Percentiles rank a stretch among this genome's conserved stretches.
Evolutionary conservation across 192 early-diverging fungal species (phyloP).

Genomic region (Coemansia sp.): DNA sequence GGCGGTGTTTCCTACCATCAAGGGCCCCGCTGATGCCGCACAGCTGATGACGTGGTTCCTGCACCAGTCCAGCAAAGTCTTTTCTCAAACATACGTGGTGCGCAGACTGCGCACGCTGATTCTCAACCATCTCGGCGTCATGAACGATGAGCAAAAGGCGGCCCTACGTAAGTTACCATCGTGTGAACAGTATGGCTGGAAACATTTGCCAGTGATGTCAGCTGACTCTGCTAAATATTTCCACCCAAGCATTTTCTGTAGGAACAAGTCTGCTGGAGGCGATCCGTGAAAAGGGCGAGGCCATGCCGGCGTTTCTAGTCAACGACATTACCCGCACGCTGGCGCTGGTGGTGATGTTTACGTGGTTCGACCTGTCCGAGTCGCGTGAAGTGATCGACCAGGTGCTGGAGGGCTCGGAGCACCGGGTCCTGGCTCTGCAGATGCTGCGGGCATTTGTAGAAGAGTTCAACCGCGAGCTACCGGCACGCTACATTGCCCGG

Average conservation of each 20-base stretch:
- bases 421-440: conserved; percentile 65
- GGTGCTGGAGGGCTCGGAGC: conserved; percentile 45
- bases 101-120: conserved; percentile 43
- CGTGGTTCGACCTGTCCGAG: conserved; percentile 49
- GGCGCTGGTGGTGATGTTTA: conserved; percentile 54
- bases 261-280: conserved; percentile 31
- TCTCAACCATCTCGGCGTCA: conserved; percentile 48
- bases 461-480: conserved; percentile 68
- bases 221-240: no score
- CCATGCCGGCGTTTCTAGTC: conserved; percentile 45
- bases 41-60: conserved; percentile 52
- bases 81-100: conserved; percentile 46
- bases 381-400: conserved; percentile 35
- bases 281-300: conserved; percentile 27
- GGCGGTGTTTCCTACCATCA: conserved; percentile 49
- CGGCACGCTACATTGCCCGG: conserved; percentile 60
- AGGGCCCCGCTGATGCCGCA: conserved; percentile 48
- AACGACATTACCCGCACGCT: conserved; percentile 47
- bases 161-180: conserved; percentile 42
- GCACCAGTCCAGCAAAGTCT: conserved; percentile 42
- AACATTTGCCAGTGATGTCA: no score
- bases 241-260: no score
- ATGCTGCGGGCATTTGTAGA: conserved; percentile 65
- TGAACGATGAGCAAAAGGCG: conserved; percentile 33
- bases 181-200: conserved; percentile 1